Percentiles rank a stretch among this genome's conserved stretches.
Conservation (phyloP, 2,329 filamentous ascomycete genomes). For the Tolypocladium nubicola region DNA sequence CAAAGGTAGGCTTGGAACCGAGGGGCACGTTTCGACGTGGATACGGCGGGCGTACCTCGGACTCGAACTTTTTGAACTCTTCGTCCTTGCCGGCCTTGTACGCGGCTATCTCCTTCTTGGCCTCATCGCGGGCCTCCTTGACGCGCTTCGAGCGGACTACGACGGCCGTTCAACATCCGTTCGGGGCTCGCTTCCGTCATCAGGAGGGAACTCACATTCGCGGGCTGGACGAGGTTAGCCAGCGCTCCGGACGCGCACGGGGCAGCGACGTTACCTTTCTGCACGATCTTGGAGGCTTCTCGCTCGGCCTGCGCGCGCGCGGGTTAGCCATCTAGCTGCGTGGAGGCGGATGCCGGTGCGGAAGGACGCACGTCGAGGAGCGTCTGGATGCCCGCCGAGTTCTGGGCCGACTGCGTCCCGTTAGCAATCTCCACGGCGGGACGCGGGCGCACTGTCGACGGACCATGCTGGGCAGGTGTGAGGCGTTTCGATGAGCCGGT, state of each 20-base stretch:
- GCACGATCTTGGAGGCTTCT: slow-evolving; percentile 97
- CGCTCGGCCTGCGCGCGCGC: slow-evolving; percentile 69
- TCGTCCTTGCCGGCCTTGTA: slow-evolving; percentile 85
- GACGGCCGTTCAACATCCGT: neutral
- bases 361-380: slow-evolving; percentile 73
- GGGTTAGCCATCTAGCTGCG: slow-evolving; percentile 1
- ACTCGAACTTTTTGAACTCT: slow-evolving; percentile 91
- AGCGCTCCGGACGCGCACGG: neutral
- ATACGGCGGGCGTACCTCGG: slow-evolving; percentile 37
- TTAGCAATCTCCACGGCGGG: neutral
- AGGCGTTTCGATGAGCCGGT: neutral
- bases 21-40: neutral
- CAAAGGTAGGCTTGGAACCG: neutral
- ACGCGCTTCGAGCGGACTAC: slow-evolving; percentile 80
- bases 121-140: slow-evolving; percentile 91
- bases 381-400: slow-evolving; percentile 96
- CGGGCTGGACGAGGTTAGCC: slow-evolving; percentile 45
- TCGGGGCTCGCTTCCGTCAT: slow-evolving; percentile 2
- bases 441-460: neutral
- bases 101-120: slow-evolving; percentile 93
- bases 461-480: slow-evolving; percentile 4
- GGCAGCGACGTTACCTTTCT: slow-evolving; percentile 57
- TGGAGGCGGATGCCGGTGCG: neutral
- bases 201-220: slow-evolving; percentile 58
- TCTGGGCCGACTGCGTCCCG: slow-evolving; percentile 74